These are phyloP conservation scores for Neofusicoccum sp. DNA, from an alignment of 2,329 filamentous ascomycete genomes.

Conservation along the genomic window DNA sequence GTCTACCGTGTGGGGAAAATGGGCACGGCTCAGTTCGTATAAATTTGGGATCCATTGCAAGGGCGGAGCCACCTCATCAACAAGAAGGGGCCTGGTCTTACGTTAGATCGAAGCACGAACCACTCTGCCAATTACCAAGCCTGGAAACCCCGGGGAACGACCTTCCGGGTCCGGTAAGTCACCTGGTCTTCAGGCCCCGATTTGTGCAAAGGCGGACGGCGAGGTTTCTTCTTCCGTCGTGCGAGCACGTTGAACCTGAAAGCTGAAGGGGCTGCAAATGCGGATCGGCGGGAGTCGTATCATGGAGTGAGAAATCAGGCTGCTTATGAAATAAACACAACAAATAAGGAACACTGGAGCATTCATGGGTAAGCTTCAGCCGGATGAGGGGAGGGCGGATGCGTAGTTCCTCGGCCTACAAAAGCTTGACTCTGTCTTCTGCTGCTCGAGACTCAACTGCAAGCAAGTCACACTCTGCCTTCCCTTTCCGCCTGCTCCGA, in stretches of 20 bases:
- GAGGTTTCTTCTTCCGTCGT: too few species aligned
- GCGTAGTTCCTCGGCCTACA: too few species aligned
- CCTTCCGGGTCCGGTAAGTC: not conserved
- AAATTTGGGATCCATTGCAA: not conserved
- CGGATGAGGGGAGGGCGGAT: too few species aligned
- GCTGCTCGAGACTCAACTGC: not conserved
- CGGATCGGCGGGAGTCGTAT: too few species aligned
- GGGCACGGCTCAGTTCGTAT: too few species aligned
- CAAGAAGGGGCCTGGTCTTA: not conserved
- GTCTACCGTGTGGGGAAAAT: too few species aligned
- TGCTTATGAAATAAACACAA: too few species aligned
- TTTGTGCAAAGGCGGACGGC: not conserved
- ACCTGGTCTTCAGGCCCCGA: not conserved
- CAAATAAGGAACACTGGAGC: too few species aligned
- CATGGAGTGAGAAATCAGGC: too few species aligned
- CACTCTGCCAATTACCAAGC: not conserved
- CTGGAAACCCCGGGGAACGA: not conserved
- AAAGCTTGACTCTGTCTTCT: not conserved
- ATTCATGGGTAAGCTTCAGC: too few species aligned
- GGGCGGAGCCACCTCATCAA: not conserved
- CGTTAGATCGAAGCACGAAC: not conserved
- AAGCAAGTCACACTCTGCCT: not conserved
- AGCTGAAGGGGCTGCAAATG: too few species aligned
- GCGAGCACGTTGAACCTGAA: too few species aligned
- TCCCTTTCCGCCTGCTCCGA: not conserved